These are phyloP conservation scores for Chalciporus piperatus DNA, from an alignment of 768 basidiomycete species.

Conservation along the genomic window DNA sequence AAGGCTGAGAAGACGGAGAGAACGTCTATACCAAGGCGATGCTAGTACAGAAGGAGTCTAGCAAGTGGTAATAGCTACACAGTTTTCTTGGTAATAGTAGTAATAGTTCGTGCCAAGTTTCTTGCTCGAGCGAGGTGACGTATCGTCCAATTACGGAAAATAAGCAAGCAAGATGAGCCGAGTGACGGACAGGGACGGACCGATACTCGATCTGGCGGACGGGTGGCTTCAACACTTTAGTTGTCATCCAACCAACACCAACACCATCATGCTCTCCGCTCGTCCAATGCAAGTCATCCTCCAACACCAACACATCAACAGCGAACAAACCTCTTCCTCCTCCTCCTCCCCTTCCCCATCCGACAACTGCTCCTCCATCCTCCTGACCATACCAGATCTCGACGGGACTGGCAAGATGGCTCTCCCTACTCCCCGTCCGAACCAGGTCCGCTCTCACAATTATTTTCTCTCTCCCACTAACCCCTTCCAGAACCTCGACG, in stretches of 20 bases:
- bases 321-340: neutral
- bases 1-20: too few relatives aligned
- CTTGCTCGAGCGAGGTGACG: too few relatives aligned
- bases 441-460: neutral
- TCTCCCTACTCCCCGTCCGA: neutral
- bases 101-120: too few relatives aligned
- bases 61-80: too few relatives aligned
- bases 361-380: neutral
- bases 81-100: too few relatives aligned
- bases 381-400: neutral
- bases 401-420: constrained; percentile 9
- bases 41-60: too few relatives aligned
- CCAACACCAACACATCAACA: neutral
- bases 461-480: neutral
- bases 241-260: neutral
- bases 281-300: constrained; percentile 35
- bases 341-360: neutral
- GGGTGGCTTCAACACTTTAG: constrained; percentile 1
- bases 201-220: constrained; percentile 17
- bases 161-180: neutral
- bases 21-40: too few relatives aligned
- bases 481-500: neutral
- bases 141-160: neutral
- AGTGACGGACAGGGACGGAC: constrained; percentile 8
- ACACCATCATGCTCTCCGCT: constrained; percentile 35